Base-by-base conservation (phyloP, 352 stramenopile species). In the Globisporangium middletonii region DNA sequence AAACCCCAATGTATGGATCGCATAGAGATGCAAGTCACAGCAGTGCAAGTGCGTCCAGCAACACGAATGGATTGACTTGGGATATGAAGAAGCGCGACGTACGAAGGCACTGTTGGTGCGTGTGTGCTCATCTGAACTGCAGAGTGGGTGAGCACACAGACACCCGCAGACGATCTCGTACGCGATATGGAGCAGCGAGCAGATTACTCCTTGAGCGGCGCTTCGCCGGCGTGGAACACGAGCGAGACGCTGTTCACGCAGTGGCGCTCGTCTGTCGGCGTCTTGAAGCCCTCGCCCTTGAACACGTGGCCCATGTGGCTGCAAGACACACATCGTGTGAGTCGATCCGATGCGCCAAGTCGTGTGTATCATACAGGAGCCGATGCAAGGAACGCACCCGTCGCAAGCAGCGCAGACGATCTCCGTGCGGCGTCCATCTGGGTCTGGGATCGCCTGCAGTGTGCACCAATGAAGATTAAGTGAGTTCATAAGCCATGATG, bases 261-360 rank as follows among this genome's bases (percentile, higher is more conserved):
- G 72, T 96, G 88, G 37, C 88, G 84, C 62, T 96, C 86, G 62
- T 95, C 69, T 19, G 86, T 96, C 9, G 85, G 80, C 18, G 69
- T 96, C 64, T 88, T 83, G 62, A 94, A 95, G 8, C 87, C 80
- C 64, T 95, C 87, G 35, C 83, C 83, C 67, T 95, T 92, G 64
- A 96, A 97, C 27, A 97, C 83, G 68, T 97, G 88, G 43, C 87
- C 88, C 80, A 97, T 94, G 71, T 97, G 88, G 41, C 83, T 92
- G 42, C 19, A 23, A 28, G 18, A 11, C 33, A 9, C n/a, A 42
- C 26, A 35, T 50, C 6, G 50, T 33, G 52, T 38, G 33, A 38
- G 33, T 38, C 33, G 33, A 38, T 35, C 30, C 2, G 23, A 23
- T 8, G 8, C 30, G 30, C 30, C 30, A 35, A 35, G 30, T 35